Evolutionary conservation across 2,329 filamentous ascomycete genomes (phyloP).

Genomic region (Penicillium griseofulvum): DNA sequence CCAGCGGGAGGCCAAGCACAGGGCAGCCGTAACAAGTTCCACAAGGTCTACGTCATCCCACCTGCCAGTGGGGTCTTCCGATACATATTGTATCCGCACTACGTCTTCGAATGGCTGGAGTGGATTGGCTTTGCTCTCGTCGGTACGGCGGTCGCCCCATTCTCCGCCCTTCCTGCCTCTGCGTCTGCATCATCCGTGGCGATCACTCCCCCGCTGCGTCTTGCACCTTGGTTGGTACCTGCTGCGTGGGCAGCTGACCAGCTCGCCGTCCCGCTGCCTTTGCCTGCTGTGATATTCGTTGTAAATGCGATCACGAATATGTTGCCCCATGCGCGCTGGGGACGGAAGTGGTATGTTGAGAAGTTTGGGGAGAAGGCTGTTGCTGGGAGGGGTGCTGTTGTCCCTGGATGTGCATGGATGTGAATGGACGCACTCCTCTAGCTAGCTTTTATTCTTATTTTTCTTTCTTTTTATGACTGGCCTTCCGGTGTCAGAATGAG

Average conservation of each 20-base stretch:
- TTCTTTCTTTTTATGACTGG: not conserved
- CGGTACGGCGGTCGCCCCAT: slow-evolving; percentile 38
- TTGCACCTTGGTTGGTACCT: slow-evolving; percentile 39
- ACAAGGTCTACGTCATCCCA: slow-evolving; percentile 85
- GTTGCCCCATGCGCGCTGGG: slow-evolving; percentile 79
- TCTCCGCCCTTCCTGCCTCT: slow-evolving; percentile 4
- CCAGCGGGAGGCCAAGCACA: slow-evolving; percentile 21
- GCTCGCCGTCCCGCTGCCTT: slow-evolving; percentile 51
- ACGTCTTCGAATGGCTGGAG: slow-evolving; percentile 95
- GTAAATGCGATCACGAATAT: slow-evolving; percentile 87
- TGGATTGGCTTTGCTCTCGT: slow-evolving; percentile 83
- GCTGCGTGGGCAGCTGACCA: slow-evolving; percentile 28
- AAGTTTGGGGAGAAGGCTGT: slow-evolving; percentile 85
- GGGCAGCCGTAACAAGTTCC: slow-evolving; percentile 51
- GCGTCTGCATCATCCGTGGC: not conserved
- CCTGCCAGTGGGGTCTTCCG: slow-evolving; percentile 76
- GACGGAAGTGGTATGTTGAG: slow-evolving; percentile 80
- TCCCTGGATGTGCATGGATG: slow-evolving; percentile 53
- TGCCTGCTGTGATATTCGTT: slow-evolving; percentile 77
- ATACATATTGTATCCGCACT: slow-evolving; percentile 85
- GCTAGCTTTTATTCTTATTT: not conserved
- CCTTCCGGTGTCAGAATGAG: not conserved
- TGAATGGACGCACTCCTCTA: slow-evolving; percentile 13
- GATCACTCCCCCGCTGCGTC: slow-evolving; percentile 25
- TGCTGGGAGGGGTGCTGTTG: slow-evolving; percentile 69